Percentiles rank a stretch among this genome's conserved stretches.
phyloP scores from a whole-genome alignment of 2,329 filamentous ascomycete species.

The Chrysosporium queenslandicum region DNA sequence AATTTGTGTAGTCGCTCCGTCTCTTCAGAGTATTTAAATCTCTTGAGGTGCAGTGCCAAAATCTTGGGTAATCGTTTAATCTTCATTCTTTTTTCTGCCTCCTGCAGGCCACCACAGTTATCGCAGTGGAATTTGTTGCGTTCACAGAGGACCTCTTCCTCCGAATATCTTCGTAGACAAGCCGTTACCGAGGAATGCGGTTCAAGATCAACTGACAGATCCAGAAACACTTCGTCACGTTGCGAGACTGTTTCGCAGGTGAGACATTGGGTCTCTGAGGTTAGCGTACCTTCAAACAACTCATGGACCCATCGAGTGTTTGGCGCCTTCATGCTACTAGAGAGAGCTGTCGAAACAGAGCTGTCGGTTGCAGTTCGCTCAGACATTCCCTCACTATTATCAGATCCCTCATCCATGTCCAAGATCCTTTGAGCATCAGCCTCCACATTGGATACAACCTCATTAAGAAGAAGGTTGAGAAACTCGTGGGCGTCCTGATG shows the following conservation, averaged over 20 bases:
- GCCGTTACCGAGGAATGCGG: constrained; percentile 94
- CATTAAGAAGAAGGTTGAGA: constrained; percentile 85
- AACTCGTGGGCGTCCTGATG: constrained; percentile 99
- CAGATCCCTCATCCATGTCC: constrained; percentile 32
- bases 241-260: constrained; percentile 95
- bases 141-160: constrained; percentile 97
- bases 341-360: constrained; percentile 27
- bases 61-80: constrained; percentile 90
- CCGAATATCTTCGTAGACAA: constrained; percentile 89
- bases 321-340: constrained; percentile 42
- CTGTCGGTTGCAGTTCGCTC: constrained; percentile 42
- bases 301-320: constrained; percentile 90
- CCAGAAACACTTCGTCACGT: constrained; percentile 88
- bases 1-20: constrained; percentile 88
- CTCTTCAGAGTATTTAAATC: constrained; percentile 98
- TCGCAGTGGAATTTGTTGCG: constrained; percentile 99
- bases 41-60: constrained; percentile 82
- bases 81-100: constrained; percentile 99
- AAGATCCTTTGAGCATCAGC: constrained; percentile 55
- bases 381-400: constrained; percentile 38
- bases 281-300: constrained; percentile 87
- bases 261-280: constrained; percentile 90
- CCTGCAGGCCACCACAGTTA: constrained; percentile 88
- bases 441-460: constrained; percentile 90
- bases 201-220: constrained; percentile 90